These are phyloP conservation scores for Geotrichum citri-aurantii DNA, from an alignment of 1,139 yeast species.

Conservation along the genomic window DNA sequence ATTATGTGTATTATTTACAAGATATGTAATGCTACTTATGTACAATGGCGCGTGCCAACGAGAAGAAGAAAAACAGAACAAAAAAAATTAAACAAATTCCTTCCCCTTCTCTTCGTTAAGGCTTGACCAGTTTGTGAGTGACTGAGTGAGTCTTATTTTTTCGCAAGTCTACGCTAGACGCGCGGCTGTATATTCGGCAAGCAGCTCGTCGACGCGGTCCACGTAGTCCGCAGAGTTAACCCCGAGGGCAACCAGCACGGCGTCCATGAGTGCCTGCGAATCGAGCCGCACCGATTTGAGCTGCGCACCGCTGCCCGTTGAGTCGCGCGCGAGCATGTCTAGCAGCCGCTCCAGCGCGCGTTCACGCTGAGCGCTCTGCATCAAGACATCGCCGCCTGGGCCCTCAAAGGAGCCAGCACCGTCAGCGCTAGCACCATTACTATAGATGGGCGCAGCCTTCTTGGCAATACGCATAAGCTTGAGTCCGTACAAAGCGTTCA, in stretches of 20 bases:
- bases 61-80: too few relatives aligned
- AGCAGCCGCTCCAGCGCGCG: not conserved
- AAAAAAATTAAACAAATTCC: too few relatives aligned
- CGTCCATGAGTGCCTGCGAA: not conserved
- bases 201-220: not conserved
- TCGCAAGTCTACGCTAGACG: not conserved
- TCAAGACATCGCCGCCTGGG: not conserved
- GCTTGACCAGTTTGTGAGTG: too few relatives aligned
- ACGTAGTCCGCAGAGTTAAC: not conserved
- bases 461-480: constrained; percentile 1
- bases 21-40: too few relatives aligned
- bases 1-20: too few relatives aligned
- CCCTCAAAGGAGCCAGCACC: too few relatives aligned
- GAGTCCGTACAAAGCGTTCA: constrained; percentile 1
- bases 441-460: not conserved
- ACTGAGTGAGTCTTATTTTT: too few relatives aligned
- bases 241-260: not conserved
- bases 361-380: not conserved
- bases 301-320: not conserved
- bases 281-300: not conserved
- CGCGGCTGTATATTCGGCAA: not conserved
- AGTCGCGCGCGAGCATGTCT: not conserved
- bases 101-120: too few relatives aligned
- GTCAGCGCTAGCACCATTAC: not conserved
- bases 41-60: too few relatives aligned